phyloP scores from a whole-genome alignment of 768 basidiomycete genomes.

The Hypholoma fasciculare region DNA sequence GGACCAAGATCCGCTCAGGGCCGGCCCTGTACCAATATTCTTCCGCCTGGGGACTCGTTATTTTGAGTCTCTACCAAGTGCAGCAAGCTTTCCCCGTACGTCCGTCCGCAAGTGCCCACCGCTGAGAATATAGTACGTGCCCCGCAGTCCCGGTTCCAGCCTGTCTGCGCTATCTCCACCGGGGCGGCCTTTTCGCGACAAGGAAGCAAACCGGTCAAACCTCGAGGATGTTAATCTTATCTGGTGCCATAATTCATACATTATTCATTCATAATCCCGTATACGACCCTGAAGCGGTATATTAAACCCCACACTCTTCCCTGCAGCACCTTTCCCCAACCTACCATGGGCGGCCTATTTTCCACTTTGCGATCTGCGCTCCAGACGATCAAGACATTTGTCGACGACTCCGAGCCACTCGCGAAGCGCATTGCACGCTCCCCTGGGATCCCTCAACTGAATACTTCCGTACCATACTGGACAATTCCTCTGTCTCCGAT shows the following conservation, averaged over 20 bases:
- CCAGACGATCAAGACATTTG: slow-evolving; percentile 17
- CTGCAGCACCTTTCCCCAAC: background rate
- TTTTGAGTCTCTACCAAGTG: background rate
- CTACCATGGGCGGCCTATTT: slow-evolving; percentile 20
- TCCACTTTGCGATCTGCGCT: slow-evolving; percentile 16
- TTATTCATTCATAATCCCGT: slow-evolving; percentile 3
- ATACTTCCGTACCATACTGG: slow-evolving; percentile 67
- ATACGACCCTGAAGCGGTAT: slow-evolving; percentile 3
- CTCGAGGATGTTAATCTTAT: slow-evolving; percentile 4
- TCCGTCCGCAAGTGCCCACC: background rate
- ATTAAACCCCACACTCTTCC: background rate
- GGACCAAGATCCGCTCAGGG: too few relatives aligned
- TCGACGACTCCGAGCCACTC: slow-evolving; percentile 21
- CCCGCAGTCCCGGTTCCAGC: too few relatives aligned
- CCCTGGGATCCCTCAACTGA: slow-evolving; percentile 57
- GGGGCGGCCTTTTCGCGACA: slow-evolving; percentile 9
- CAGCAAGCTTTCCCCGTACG: background rate
- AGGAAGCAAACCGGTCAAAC: background rate
- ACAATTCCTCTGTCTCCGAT: slow-evolving; percentile 51
- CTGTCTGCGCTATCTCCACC: background rate
- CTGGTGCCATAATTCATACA: background rate
- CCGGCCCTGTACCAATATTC: background rate
- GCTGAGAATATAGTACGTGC: too few relatives aligned
- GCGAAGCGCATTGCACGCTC: slow-evolving; percentile 31
- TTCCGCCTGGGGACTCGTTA: background rate